Base-by-base conservation (phyloP, 1,284 basidiomycete species). In the Irpex sp. region DNA sequence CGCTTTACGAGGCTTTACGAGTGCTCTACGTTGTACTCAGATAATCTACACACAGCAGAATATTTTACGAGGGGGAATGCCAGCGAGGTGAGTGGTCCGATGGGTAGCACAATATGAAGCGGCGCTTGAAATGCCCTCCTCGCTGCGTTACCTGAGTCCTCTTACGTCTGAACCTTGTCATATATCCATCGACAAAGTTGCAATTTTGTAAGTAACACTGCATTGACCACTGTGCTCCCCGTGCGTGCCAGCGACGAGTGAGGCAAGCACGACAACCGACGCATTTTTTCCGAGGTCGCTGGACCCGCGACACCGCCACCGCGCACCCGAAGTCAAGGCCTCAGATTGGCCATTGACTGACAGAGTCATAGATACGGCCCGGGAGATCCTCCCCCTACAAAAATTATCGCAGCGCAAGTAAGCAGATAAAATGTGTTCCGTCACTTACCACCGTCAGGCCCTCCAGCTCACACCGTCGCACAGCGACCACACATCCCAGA, bases 351-450 rank as follows among this genome's bases (percentile, higher is more conserved):
- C 2, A 26, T 26, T 26, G 26, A 26, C 26, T 21, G 26, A 26
- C 26, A 26, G 26, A 26, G 26, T 26, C 26, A 26, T 26, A 26
- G 26, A 26, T 26, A 26, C 53, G 53, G 53, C 36, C 56, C 56
- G 61, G 39, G 61, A 57, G 39, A 57, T 57, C 55, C 55, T 55
- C 59, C 33, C 50, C 26, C 53, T 19, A 35, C 53, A 36, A 61
- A 61, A 61, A 61, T 58, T 61, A 37, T 43, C 57, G 55, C 61
- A 13, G 49, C 26, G 61, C 54, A 36, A 61, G 54, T 61, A 33
- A 55, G 53, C 53, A 55, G 53, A 55, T 55, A 55, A 55, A 50
- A 55, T 55, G 53, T 55, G 21, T 17, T 55, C 26, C 53, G 26
- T 55, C 31, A 33, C 53, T 26, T 55, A 55, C 53, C 33, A 33